Conservation (phyloP, 2,329 filamentous ascomycete species). For the Claviceps maximensis region DNA sequence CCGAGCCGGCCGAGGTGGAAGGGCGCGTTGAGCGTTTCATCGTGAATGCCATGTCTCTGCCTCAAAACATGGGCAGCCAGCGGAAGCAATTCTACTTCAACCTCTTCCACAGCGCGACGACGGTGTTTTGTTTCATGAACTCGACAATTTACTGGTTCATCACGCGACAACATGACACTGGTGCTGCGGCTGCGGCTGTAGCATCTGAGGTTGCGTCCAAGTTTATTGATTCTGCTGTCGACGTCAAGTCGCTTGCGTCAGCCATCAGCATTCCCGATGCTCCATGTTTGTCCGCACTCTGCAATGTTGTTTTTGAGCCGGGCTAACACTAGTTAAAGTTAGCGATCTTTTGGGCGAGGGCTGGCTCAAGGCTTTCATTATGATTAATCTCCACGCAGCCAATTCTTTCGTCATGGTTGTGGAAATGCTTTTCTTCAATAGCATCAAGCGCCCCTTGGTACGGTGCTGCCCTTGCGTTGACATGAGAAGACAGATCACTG, state of each 20-base stretch:
- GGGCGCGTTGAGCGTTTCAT: conserved; percentile 23
- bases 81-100: conserved; percentile 34
- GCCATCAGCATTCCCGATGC: conserved; percentile 6
- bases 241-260: not conserved
- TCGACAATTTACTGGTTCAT: conserved; percentile 37
- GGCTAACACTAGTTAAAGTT: conserved; percentile 20
- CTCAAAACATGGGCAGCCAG: conserved; percentile 26
- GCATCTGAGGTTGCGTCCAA: not conserved
- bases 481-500: not conserved
- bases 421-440: conserved; percentile 38
- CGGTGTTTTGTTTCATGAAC: conserved; percentile 36
- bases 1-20: conserved; percentile 24
- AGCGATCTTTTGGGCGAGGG: conserved; percentile 35
- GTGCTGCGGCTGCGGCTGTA: not conserved
- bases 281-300: conserved; percentile 12
- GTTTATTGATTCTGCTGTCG: not conserved
- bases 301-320: not conserved
- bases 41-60: conserved; percentile 30
- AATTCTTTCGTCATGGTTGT: conserved; percentile 29
- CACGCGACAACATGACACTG: conserved; percentile 18
- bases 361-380: conserved; percentile 32
- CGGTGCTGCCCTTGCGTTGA: conserved; percentile 9
- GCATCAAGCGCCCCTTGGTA: conserved; percentile 37
- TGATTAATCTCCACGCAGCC: conserved; percentile 32
- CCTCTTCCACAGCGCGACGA: conserved; percentile 33